Percentiles rank a stretch among this genome's conserved stretches.
These are phyloP conservation scores for Trypanosoma lewisi DNA, from an alignment of 208 protist genomes.

Conservation along the genomic window DNA sequence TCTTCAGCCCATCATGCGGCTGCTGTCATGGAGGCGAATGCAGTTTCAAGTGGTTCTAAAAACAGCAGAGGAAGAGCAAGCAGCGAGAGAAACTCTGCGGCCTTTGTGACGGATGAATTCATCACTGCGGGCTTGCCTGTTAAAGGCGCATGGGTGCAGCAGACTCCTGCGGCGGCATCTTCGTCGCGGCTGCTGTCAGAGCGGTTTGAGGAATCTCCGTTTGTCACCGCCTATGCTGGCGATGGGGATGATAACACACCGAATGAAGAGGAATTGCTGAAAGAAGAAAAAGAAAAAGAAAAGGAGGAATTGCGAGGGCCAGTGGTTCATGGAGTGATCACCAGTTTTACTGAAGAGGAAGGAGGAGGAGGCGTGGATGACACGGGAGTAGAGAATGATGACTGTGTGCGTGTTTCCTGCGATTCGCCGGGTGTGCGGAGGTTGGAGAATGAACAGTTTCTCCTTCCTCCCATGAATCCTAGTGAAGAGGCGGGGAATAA, in stretches of 20 bases:
- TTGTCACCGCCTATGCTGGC: neutral
- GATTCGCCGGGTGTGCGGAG: neutral
- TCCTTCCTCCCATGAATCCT: neutral
- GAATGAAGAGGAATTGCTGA: neutral
- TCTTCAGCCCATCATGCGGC: neutral
- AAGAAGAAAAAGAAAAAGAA: neutral
- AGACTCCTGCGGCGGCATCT: neutral
- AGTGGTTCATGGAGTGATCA: too few relatives aligned
- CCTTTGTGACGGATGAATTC: neutral
- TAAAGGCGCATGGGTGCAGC: neutral
- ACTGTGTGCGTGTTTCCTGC: neutral
- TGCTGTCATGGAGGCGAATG: neutral
- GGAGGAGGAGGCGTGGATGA: too few relatives aligned
- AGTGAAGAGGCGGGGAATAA: slow-evolving; percentile 2
- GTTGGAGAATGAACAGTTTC: neutral
- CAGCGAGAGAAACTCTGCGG: neutral
- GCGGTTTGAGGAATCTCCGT: slow-evolving; percentile 7
- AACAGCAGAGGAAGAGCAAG: neutral
- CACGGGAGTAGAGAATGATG: neutral
- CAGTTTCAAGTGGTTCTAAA: neutral
- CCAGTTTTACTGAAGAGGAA: neutral
- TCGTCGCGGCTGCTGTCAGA: slow-evolving; percentile 10
- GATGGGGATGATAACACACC: neutral
- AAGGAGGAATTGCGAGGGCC: too few relatives aligned
- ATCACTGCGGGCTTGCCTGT: neutral